Evolutionary conservation across 2,329 filamentous ascomycete species (phyloP), one percentile per base, ranked within the genome.

Genomic region (Stagonosporopsis chrysanthemi): DNA sequence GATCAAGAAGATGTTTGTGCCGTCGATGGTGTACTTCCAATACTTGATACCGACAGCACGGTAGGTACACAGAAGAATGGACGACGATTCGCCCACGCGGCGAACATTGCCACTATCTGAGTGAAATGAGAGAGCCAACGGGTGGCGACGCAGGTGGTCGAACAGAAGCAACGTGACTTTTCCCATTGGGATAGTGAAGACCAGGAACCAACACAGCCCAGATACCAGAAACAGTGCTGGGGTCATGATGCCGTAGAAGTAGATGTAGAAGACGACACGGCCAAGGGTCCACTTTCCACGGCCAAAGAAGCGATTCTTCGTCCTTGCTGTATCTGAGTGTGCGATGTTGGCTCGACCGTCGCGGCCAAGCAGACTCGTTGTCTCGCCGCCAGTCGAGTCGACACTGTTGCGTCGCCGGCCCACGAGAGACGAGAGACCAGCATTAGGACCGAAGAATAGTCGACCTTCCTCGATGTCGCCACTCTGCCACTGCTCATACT

Each of bases 11-110:
- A 99, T 96, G 78, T 99, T 99, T 60, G 95, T 99, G 52, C 95
- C 96, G 73, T 99, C 95, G 56, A 99, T 84, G 4, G 95, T 99
- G 79, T 99, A 99, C 79, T 99, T 99, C 94, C 96, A 99, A 81
- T 99, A 99, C 76, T 94, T 94, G 65, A 88, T 83, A 12, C 95
- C 95, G 12, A 96, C 94, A 40, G 95, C 95, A 56, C 96, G 90
- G 79, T 99, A 99, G 6, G 95, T 99, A 83, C 95, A 99, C 31
- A 99, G 84, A 17, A 99, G 82, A 60, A 99, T 94, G 11, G 93
- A 94, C 42, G 92, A 90, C 19, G 90, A 87, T 15, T 87, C 87
- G 43, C 89, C 88, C 7, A 86, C 85, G 12, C 84, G 82, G 53
- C 93, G 89, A 24, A 90, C 87, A 69, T 90, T 90, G 55, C 87